Conservation (phyloP, 2,329 filamentous ascomycete genomes). For the Apiospora sp. region DNA sequence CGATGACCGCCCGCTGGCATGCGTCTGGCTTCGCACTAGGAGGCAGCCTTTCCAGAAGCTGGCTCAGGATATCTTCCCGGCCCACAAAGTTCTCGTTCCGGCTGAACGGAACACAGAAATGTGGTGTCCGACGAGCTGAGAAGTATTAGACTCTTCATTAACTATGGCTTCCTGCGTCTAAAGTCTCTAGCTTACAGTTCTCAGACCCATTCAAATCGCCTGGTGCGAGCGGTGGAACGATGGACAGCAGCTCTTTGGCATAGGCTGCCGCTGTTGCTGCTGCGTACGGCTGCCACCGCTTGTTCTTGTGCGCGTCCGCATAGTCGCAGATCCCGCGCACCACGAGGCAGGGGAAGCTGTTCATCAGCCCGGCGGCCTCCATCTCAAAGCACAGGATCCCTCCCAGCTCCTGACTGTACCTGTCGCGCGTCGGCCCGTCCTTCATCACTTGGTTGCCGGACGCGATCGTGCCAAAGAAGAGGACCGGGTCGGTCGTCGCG, state of each 20-base stretch:
- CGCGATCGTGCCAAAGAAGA: slow-evolving; percentile 27
- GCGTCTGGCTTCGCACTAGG: not conserved
- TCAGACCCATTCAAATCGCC: not conserved
- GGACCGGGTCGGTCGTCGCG: not conserved
- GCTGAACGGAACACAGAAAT: too few species aligned
- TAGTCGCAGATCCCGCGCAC: slow-evolving; percentile 45
- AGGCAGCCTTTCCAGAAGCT: too few species aligned
- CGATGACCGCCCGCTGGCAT: not conserved
- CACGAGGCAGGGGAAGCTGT: slow-evolving; percentile 40
- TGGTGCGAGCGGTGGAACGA: slow-evolving; percentile 2
- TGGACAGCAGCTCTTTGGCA: slow-evolving; percentile 33
- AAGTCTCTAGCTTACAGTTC: not conserved
- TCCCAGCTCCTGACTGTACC: slow-evolving; percentile 17
- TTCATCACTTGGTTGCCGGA: slow-evolving; percentile 33
- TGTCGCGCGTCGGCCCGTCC: slow-evolving; percentile 28
- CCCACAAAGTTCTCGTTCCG: too few species aligned
- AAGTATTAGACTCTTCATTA: not conserved
- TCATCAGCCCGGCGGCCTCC: slow-evolving; percentile 38
- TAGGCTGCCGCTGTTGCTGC: slow-evolving; percentile 38
- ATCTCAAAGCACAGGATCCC: slow-evolving; percentile 32
- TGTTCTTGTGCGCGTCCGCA: slow-evolving; percentile 38
- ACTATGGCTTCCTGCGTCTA: not conserved
- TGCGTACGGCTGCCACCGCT: slow-evolving; percentile 37
- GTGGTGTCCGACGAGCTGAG: not conserved
- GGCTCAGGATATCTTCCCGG: too few species aligned